Percentiles rank a stretch among this genome's conserved stretches.
phyloP scores from a whole-genome alignment of 306 rosid genomes.

The Sphenostylis stenocarpa region DNA sequence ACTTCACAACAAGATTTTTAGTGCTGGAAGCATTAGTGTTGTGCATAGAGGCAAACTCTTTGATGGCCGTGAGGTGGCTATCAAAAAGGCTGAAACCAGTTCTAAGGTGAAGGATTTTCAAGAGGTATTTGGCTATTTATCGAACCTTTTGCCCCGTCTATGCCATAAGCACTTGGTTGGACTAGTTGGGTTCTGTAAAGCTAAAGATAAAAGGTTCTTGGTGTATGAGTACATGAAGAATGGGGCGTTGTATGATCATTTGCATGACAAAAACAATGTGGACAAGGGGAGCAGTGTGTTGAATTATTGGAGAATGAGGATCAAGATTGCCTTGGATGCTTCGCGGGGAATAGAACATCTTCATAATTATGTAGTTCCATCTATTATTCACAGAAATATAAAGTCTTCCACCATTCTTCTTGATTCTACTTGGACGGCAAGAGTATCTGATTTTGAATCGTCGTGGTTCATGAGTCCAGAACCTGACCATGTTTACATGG shows the following conservation, averaged over 20 bases:
- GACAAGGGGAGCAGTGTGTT: slow-evolving; percentile 55
- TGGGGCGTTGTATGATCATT: slow-evolving; percentile 35
- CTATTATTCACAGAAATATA: neutral
- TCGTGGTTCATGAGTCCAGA: slow-evolving; percentile 90
- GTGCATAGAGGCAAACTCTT: slow-evolving; percentile 67
- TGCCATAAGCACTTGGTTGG: slow-evolving; percentile 87
- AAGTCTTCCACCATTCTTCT: neutral
- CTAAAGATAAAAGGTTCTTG: neutral
- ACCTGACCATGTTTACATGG: slow-evolving; percentile 38
- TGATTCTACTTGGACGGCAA: neutral
- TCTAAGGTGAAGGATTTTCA: slow-evolving; percentile 54
- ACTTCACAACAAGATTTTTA: slow-evolving; percentile 53
- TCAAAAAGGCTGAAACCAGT: slow-evolving; percentile 65
- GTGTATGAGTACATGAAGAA: slow-evolving; percentile 74
- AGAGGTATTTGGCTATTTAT: slow-evolving; percentile 49
- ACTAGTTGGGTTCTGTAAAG: slow-evolving; percentile 56
- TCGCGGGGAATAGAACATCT: slow-evolving; percentile 43
- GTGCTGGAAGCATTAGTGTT: slow-evolving; percentile 80
- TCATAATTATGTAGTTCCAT: slow-evolving; percentile 38
- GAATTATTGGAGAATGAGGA: slow-evolving; percentile 34
- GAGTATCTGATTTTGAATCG: slow-evolving; percentile 79
- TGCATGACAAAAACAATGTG: slow-evolving; percentile 49
- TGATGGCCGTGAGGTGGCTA: slow-evolving; percentile 82
- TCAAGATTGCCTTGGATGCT: neutral
- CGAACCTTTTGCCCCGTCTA: slow-evolving; percentile 67